These are phyloP conservation scores for Kalanchoe fedtschenkoi DNA, from an alignment of 164 flowering plant genomes.

Conservation along the genomic window DNA sequence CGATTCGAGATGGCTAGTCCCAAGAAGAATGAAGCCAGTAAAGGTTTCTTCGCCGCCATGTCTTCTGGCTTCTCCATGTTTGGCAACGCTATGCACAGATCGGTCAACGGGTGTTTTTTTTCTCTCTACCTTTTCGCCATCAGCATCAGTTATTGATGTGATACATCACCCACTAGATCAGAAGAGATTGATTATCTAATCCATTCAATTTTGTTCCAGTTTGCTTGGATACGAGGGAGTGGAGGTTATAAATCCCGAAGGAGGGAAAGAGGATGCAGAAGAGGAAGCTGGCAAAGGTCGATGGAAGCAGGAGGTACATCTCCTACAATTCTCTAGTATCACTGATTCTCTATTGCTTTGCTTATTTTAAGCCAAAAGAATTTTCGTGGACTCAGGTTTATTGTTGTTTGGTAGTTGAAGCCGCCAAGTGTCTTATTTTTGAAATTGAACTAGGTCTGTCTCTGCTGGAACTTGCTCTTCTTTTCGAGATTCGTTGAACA, in stretches of 20 bases:
- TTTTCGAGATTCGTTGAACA: no score
- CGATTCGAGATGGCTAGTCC: neutral
- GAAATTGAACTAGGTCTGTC: no score
- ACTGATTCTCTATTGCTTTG: no score
- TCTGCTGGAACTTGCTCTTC: no score
- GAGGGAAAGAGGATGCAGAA: slow-evolving; percentile 4
- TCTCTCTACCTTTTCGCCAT: no score
- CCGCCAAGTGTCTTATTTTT: no score
- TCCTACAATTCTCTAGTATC: neutral
- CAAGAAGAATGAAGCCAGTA: neutral
- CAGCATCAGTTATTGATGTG: no score
- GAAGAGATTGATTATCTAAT: no score
- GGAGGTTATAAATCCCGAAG: slow-evolving; percentile 3
- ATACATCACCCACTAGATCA: no score
- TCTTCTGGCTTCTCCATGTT: neutral
- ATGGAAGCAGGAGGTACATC: slow-evolving; percentile 5
- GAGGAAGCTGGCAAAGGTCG: neutral
- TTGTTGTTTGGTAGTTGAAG: no score
- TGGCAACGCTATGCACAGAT: slow-evolving; percentile 1
- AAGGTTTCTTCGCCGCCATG: neutral
- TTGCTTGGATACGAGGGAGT: slow-evolving; percentile 2
- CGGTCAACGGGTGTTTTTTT: slow-evolving; percentile 7
- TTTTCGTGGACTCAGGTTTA: no score
- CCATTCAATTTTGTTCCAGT: neutral
- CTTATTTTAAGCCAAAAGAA: no score